Evolutionary conservation across 2,329 filamentous ascomycete species (phyloP), one percentile per base, ranked within the genome.

Genomic region (Dichotomopilus funicola): DNA sequence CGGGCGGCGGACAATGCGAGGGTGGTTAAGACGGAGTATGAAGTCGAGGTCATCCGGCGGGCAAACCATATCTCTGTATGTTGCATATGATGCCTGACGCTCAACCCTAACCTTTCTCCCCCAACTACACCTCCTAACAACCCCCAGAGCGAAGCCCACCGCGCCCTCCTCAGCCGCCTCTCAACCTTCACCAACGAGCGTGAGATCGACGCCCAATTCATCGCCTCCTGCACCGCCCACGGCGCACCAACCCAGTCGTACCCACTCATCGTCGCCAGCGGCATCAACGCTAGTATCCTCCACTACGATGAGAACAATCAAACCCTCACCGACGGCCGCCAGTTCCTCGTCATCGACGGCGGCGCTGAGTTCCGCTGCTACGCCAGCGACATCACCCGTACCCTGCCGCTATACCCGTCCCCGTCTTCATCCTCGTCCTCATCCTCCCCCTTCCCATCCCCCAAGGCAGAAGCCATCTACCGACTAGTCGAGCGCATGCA

Each of bases 331-430:
- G 73, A 73, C 2, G 83, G 85, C 33, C 80, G 85, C 55, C 83
- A 91, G 65, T 78, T 91, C 35, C 74, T 97, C 36, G 85, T 95
- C 19, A 76, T 99, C 4, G 92, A 99, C 68, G 91, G 92, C 1
- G 91, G 90, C 2, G 87, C 85, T 62, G 92, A 97, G 71, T 95
- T 85, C 72, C 74, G 84, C 49, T 86, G 87, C 63, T 97, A 99
- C 69, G 90, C 90, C 35, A 88, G 87, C 55, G 92, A 97, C 70
- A 84, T 97, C 34, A 97, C 94, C 0, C 83, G 92, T 40, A 94
- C 91, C 0, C 83, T 96, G 62, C 92, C 92, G 4, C 73, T 96
- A 27, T 80, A 78, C 11, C 88, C 11, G 12, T 38, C 37, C 37
- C 37, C 37, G 8, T 8, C 88, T 5, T 55, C 59, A 0, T 95